phyloP scores from a whole-genome alignment of 2,329 filamentous ascomycete species.

The Stagonosporopsis chrysanthemi region DNA sequence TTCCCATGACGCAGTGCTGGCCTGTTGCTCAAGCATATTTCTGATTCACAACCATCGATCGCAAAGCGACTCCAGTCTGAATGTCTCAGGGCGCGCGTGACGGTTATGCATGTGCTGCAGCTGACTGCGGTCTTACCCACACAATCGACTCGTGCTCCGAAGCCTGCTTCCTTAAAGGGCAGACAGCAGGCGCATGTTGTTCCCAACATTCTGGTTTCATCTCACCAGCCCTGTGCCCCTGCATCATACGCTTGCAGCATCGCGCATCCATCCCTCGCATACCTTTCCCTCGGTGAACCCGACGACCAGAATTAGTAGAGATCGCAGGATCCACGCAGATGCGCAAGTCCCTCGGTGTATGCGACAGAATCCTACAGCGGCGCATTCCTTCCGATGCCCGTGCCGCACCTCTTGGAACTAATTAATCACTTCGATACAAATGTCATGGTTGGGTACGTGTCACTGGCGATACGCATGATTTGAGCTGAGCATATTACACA shows the following conservation, averaged over 20 bases:
- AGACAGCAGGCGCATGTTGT: constrained; percentile 2
- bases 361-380: constrained; percentile 1
- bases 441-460: neutral
- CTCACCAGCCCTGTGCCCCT: constrained; percentile 9
- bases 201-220: constrained; percentile 6
- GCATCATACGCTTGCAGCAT: constrained; percentile 3
- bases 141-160: neutral
- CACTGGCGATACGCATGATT: neutral
- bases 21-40: neutral
- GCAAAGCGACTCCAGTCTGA: neutral
- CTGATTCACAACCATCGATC: neutral
- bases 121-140: neutral
- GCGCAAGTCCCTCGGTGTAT: neutral
- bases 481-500: neutral
- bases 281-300: constrained; percentile 10
- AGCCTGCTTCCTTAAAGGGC: constrained; percentile 6
- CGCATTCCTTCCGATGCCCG: neutral
- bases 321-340: constrained; percentile 1
- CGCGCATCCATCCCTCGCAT: neutral
- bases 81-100: too few species aligned
- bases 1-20: neutral
- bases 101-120: neutral
- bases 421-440: neutral
- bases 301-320: neutral
- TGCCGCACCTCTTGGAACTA: neutral